Conservation (phyloP, 2,329 filamentous ascomycete genomes). For the Rhinocladiella similis region DNA sequence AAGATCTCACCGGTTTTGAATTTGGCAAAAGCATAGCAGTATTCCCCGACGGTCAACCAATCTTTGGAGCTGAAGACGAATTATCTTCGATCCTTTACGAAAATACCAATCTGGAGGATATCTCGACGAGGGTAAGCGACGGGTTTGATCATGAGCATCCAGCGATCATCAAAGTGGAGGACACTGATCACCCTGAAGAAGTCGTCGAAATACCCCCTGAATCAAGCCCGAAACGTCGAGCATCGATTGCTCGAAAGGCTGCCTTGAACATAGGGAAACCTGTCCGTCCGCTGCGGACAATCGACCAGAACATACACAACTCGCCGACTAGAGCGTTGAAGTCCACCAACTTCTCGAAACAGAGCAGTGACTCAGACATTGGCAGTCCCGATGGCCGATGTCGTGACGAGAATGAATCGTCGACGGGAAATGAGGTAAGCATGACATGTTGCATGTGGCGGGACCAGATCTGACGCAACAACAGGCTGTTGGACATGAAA, state of each 20-base stretch:
- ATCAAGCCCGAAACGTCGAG: constrained; percentile 17
- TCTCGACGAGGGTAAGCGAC: not conserved
- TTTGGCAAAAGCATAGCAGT: constrained; percentile 36
- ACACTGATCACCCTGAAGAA: constrained; percentile 12
- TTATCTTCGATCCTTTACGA: constrained; percentile 20
- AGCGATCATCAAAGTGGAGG: constrained; percentile 1
- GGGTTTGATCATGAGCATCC: constrained; percentile 2
- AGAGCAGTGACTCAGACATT: constrained; percentile 11
- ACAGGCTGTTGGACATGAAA: constrained; percentile 20
- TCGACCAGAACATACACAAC: constrained; percentile 11
- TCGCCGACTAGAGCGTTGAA: constrained; percentile 6
- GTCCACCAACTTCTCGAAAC: not conserved
- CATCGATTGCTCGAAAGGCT: constrained; percentile 21
- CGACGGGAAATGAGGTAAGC: constrained; percentile 10
- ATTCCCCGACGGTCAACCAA: constrained; percentile 35
- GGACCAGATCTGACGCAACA: constrained; percentile 21
- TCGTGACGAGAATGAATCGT: constrained; percentile 7
- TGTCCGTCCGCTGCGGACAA: constrained; percentile 17
- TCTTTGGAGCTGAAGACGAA: constrained; percentile 31
- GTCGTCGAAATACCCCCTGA: constrained; percentile 19
- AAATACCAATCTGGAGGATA: constrained; percentile 16
- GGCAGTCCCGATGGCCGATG: constrained; percentile 9
- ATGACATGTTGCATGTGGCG: not conserved
- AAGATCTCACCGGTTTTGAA: constrained; percentile 45
- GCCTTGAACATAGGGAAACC: constrained; percentile 24